These are phyloP conservation scores for Medicago arabica DNA, from an alignment of 306 rosid genomes.

Conservation along the genomic window DNA sequence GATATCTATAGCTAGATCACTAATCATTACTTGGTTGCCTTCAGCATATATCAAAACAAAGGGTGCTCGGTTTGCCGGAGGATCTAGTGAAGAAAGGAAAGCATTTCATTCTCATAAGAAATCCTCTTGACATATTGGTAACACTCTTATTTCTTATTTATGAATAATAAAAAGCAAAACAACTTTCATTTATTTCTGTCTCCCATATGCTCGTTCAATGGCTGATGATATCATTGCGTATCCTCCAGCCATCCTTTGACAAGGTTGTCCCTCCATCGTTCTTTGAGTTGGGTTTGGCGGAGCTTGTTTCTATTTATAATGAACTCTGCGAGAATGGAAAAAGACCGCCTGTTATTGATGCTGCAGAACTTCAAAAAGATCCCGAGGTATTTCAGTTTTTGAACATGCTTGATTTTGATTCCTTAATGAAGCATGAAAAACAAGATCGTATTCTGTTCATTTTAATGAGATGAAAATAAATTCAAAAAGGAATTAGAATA, in stretches of 20 bases:
- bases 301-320: slow-evolving; percentile 62
- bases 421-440: slow-evolving; percentile 31
- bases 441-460: background rate
- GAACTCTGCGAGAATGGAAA: slow-evolving; percentile 73
- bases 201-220: background rate
- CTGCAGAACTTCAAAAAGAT: slow-evolving; percentile 69
- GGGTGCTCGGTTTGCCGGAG: slow-evolving; percentile 61
- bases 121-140: slow-evolving; percentile 86
- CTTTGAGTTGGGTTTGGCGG: slow-evolving; percentile 70
- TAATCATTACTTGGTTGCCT: slow-evolving; percentile 12
- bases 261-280: slow-evolving; percentile 74
- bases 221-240: slow-evolving; percentile 21
- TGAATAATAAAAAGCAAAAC: too few species aligned
- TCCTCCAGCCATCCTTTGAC: slow-evolving; percentile 71
- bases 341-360: slow-evolving; percentile 74
- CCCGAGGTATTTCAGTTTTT: slow-evolving; percentile 66
- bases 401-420: slow-evolving; percentile 30
- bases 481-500: background rate
- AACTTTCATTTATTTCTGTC: too few species aligned
- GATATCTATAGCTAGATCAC: slow-evolving; percentile 8
- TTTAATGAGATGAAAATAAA: background rate
- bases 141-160: slow-evolving; percentile 25
- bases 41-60: slow-evolving; percentile 85
- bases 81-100: slow-evolving; percentile 79
- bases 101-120: slow-evolving; percentile 77